phyloP scores from a whole-genome alignment of 2,329 filamentous ascomycete genomes.

The Neonectria hederae region DNA sequence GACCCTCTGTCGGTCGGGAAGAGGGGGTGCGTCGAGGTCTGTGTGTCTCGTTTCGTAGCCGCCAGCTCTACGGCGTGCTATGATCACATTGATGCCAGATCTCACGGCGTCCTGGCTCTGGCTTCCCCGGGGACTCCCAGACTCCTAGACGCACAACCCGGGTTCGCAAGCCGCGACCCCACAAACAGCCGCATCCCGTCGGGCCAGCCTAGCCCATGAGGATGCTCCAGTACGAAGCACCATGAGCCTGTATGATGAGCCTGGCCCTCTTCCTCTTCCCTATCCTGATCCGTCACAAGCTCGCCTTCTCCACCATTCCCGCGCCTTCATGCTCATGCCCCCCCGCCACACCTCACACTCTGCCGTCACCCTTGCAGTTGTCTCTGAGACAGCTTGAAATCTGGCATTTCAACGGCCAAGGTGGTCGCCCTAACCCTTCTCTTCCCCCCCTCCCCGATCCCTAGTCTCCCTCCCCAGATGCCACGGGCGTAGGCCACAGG shows the following conservation, averaged over 20 bases:
- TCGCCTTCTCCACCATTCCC: constrained; percentile 40
- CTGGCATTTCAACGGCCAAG: constrained; percentile 44
- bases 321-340: constrained; percentile 35
- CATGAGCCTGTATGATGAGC: constrained; percentile 26
- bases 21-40: constrained; percentile 23
- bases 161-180: background rate
- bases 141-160: background rate
- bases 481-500: constrained; percentile 24
- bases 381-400: constrained; percentile 42
- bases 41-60: constrained; percentile 27
- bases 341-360: constrained; percentile 35
- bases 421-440: constrained; percentile 19
- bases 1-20: constrained; percentile 10
- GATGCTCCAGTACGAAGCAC: background rate
- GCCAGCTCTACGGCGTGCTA: constrained; percentile 22
- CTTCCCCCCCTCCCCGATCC: constrained; percentile 11
- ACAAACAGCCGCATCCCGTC: constrained; percentile 14
- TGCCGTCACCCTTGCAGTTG: constrained; percentile 42
- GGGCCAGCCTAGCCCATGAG: constrained; percentile 15
- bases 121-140: background rate
- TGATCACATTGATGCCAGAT: constrained; percentile 29
- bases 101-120: constrained; percentile 9
- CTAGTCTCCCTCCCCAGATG: constrained; percentile 32
- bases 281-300: constrained; percentile 28
- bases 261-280: constrained; percentile 16